Conservation (phyloP, 73 alveolate species). For the Tetrahymena elliotti region DNA sequence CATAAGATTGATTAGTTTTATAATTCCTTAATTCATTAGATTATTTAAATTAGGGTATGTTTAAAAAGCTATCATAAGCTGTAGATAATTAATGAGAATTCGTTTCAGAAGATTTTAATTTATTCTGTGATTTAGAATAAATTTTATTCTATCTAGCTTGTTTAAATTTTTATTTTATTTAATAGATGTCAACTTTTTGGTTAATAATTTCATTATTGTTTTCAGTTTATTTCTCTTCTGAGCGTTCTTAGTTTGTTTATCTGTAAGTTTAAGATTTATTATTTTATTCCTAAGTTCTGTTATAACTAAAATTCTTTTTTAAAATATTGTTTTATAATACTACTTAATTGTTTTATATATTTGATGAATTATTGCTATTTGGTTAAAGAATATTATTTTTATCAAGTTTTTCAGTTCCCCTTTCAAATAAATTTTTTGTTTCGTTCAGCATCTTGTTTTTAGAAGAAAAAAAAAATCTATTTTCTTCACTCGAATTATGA, state of each 20-base stretch:
- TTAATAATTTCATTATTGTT: background rate
- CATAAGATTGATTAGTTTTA: background rate
- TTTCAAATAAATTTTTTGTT: background rate
- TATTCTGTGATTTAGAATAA: background rate
- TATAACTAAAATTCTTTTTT: too few relatives aligned
- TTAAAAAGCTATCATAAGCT: background rate
- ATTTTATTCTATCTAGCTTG: background rate
- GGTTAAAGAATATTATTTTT: too few relatives aligned
- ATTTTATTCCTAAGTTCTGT: background rate
- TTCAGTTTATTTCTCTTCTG: background rate
- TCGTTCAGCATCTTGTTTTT: background rate
- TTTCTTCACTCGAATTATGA: background rate
- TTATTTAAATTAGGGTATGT: background rate
- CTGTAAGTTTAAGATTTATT: background rate
- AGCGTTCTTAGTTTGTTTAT: background rate
- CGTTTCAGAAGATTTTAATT: background rate
- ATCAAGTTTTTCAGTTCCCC: background rate
- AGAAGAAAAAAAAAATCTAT: background rate
- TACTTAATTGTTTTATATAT: background rate
- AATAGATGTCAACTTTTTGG: background rate
- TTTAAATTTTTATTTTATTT: too few relatives aligned
- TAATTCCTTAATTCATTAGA: background rate
- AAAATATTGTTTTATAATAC: too few relatives aligned
- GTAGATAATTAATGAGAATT: background rate
- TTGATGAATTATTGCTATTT: too few relatives aligned